Base-by-base conservation (phyloP, 2,329 filamentous ascomycete species). In the Neofusicoccum kwambonambiense region DNA sequence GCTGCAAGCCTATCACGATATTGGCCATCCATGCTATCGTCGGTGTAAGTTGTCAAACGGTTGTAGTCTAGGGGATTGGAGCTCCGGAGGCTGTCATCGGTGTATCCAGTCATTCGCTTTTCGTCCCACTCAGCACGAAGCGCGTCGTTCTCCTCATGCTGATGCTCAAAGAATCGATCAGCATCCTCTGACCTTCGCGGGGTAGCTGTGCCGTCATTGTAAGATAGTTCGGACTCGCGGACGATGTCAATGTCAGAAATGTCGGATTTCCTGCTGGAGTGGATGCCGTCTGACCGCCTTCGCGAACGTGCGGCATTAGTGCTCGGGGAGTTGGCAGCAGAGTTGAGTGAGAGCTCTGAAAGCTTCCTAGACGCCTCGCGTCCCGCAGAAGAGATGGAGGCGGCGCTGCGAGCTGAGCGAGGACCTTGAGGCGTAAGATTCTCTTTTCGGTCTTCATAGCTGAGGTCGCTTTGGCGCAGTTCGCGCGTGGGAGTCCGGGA, bases 321-420 rank as follows among this genome's bases (percentile, higher is more conserved):
- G 68, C 84, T 87, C 8, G 85, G 82, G 9, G 85, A 83, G 34
- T 86, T 87, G 50, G 83, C 83, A 17, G 84, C 75, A 17, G 86
- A 86, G 47, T 82, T 81, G 49, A 89, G 83, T 0, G 90, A 92
- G 49, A 80, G 78, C 13, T 81, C 83, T 1, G 86, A 88, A 67
- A 72, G 73, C 66, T 83, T 81, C 37, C 80, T 80, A 6, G 79
- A 78, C 54, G 82, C 78, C 15, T 87, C 85, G 70, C 86, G 88
- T 35, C 84, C 85, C 1, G 86, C 82, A 0, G 90, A 90, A 1
- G 89, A 88, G 34, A 88, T 80, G 1, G 84, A 86, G 17, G 71
- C 73, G 17, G 68, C 71, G 67, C 76, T 78, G 35, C 56, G 56
- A 47, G 56, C 66, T 58, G 85, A 70, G 85, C 86, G 83, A 34